Base-by-base conservation (phyloP, 768 basidiomycete species). In the Pulveroboletus sp. region DNA sequence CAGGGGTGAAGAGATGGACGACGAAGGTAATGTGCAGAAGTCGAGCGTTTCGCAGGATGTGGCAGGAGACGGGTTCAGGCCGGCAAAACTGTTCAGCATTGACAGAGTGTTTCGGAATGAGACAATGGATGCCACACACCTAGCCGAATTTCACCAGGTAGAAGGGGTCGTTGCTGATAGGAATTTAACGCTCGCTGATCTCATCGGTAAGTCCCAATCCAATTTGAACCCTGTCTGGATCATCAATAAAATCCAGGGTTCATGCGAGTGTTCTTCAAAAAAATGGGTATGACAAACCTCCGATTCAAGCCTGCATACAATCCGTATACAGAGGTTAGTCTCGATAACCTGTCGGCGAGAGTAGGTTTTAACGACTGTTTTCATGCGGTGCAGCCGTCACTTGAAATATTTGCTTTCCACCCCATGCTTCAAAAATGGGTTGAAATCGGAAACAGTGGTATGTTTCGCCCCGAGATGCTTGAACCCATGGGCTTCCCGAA, bases 61-160 rank as follows among this genome's bases (percentile, higher is more conserved):
- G 45, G 60, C 61, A 56, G 66, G 79, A 58, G 86, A 89, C 42
- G 91, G 89, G 0, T 96, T 96, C 77, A 76, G 84, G 50, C 90
- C 93, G 6, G 90, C 90, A 31, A 96, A 97, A 62, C 65, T 96
- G 55, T 99, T 97, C 80, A 93, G 89, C 58, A 97, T 99, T 56
- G 96, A 99, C 68, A 79, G 96, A 38, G 96, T 99, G 19, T 99
- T 98, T 85, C 78, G 96, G 65, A 99, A 99, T 61, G 96, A 99
- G 70, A 91, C 96, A 0, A 90, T 91, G 79, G 96, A 99, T 68
- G 93, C 93, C 38, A 99, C 96, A 16, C 96, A 99, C 76, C 63
- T 99, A 55, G 96, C 96, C 5, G 96, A 99, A 70, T 99, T 99
- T 77, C 95, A 98, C 67, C 96, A 99, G 71, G 96, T 99, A n/a